Conservation (phyloP, 2,329 filamentous ascomycete species). For the Decorospora gaudefroyi region DNA sequence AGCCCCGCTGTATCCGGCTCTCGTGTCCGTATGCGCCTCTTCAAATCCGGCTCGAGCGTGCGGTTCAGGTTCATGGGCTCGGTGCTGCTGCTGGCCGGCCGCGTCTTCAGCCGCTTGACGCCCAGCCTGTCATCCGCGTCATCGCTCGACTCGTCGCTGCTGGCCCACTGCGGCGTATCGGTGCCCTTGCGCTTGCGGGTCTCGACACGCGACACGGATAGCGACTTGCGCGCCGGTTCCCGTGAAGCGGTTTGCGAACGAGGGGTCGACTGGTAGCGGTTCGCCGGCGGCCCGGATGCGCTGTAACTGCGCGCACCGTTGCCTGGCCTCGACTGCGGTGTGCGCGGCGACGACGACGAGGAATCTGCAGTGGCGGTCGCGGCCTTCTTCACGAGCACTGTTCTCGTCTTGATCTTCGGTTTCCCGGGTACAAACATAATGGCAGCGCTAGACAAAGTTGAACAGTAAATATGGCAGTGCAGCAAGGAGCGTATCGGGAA, state of each 20-base stretch:
- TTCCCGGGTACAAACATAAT: slow-evolving; percentile 39
- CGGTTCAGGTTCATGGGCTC: slow-evolving; percentile 46
- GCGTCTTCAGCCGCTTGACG: slow-evolving; percentile 36
- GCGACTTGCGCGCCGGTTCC: slow-evolving; percentile 29
- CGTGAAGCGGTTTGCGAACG: slow-evolving; percentile 22
- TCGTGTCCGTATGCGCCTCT: slow-evolving; percentile 39
- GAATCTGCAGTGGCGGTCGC: slow-evolving; percentile 19
- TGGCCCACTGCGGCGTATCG: slow-evolving; percentile 43
- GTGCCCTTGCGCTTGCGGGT: slow-evolving; percentile 42
- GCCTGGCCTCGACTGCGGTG: slow-evolving; percentile 13
- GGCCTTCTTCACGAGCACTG: slow-evolving; percentile 39
- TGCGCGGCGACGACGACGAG: slow-evolving; percentile 16
- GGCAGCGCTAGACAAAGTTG: slow-evolving; percentile 13
- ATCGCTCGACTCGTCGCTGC: slow-evolving; percentile 40
- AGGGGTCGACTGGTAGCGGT: slow-evolving; percentile 35
- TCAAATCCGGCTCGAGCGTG: slow-evolving; percentile 44
- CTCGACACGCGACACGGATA: slow-evolving; percentile 35
- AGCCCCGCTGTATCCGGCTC: slow-evolving; percentile 16
- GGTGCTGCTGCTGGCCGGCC: slow-evolving; percentile 45
- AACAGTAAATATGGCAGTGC: slow-evolving; percentile 9
- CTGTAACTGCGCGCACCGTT: slow-evolving; percentile 18
- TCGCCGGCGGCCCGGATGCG: slow-evolving; percentile 27
- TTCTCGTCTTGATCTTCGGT: slow-evolving; percentile 42
- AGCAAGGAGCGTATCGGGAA: slow-evolving; percentile 23
- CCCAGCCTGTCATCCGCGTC: slow-evolving; percentile 35